These are phyloP conservation scores for Albophoma yamanashiensis DNA, from an alignment of 2,329 filamentous ascomycete genomes.

Conservation along the genomic window DNA sequence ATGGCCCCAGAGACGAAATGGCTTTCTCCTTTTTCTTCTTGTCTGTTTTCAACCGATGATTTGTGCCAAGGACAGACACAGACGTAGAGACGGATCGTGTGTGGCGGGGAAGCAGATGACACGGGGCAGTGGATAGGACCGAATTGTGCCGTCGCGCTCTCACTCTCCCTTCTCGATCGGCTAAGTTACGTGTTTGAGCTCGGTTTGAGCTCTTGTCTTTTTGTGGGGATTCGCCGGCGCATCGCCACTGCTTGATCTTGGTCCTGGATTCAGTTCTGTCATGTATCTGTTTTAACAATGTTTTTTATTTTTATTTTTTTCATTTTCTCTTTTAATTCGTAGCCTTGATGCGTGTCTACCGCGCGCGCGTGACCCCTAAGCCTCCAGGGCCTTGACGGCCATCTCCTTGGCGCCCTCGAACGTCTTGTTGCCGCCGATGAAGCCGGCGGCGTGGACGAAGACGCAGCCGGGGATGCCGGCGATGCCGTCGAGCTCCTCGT, in stretches of 20 bases:
- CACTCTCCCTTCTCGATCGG: neutral
- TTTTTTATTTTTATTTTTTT: neutral
- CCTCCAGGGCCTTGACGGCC: constrained; percentile 62
- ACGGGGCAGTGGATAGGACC: neutral
- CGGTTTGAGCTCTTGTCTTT: neutral
- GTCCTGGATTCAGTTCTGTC: neutral
- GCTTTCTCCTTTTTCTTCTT: neutral
- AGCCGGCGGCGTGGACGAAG: constrained; percentile 89
- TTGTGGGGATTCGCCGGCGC: neutral
- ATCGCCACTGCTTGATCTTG: neutral
- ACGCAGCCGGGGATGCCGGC: constrained; percentile 63
- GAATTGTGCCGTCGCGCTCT: neutral
- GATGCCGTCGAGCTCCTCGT: constrained; percentile 70
- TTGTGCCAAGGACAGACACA: neutral
- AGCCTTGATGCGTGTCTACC: neutral
- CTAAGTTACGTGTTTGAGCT: neutral
- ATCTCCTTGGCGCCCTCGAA: constrained; percentile 81
- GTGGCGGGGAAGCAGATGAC: neutral
- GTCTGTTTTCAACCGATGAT: neutral
- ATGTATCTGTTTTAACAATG: too few species aligned
- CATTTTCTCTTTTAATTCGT: too few species aligned
- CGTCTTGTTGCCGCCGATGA: constrained; percentile 91
- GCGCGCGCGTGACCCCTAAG: constrained; percentile 11
- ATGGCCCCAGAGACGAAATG: neutral
- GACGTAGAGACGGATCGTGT: neutral